Base-by-base conservation (phyloP, 2,329 filamentous ascomycete genomes). In the Lithohypha guttulata region DNA sequence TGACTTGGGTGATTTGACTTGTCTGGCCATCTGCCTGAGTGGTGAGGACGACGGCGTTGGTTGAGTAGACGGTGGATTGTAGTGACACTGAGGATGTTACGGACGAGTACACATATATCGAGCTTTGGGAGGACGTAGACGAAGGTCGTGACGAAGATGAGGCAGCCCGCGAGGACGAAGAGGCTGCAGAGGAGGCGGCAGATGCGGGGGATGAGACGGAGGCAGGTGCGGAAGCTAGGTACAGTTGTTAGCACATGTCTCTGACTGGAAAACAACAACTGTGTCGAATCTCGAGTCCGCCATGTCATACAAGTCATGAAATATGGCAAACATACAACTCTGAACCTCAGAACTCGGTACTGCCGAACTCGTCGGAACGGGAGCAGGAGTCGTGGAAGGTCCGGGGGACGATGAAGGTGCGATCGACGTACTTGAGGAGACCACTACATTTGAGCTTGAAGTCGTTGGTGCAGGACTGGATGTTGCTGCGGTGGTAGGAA, bases 401-500 rank as follows among this genome's bases (percentile, higher is more conserved):
- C 32, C n/a, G 19, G 36, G 30, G 23, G 17, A 35, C 15, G 34
- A 20, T n/a, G 28, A 20, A 14, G 29, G 20, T 32, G 11, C 17
- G 28, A 32, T 23, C 25, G 33, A 38, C 30, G 22, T 29, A 20
- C 17, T 39, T 17, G 38, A 31, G 13, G 25, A 34, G 21, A 25
- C 25, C 28, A n/a, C n/a, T 41, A 23, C 22, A 22, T 38, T 32
- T 14, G 39, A 31, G 35, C 15, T 39, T 25, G 35, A 39, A 6
- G 35, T 8, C n/a, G 26, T 14, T 13, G 26, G 26, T 20, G 22
- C n/a, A 28, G 26, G 26, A 28, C 8, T 25, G n/a, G 23, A n/a
- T 36, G 39, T 39, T 42, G 44, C 36, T 45, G 38, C 39, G 23
- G 47, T 42, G 28, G 42, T 34, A 30, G 39, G 23, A 25, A 14